Evolutionary conservation across 345 rosid species (phyloP), one percentile per base, ranked within the genome.

Genomic region (Salix suchowensis): DNA sequence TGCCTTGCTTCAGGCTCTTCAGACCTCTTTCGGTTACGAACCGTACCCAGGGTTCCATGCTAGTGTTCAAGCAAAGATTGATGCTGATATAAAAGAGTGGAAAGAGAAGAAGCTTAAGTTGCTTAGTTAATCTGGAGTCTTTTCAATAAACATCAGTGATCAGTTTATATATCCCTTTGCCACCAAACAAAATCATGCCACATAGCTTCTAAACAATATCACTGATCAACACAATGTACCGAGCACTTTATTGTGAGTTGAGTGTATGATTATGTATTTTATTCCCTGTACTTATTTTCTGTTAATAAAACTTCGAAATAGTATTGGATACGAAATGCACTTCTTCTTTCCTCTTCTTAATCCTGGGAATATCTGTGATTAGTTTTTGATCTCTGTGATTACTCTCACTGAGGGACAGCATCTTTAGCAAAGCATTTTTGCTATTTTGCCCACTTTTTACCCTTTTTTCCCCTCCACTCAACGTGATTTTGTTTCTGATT

Each of bases 31-130:
- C 26, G 82, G 87, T 44, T 93, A 95, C 46, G 97, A 93, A 77
- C 98, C 97, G 32, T 93, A 89, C 76, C 92, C 96, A 0, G 98
- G 97, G 61, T 94, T 94, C 67, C 92, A 86, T 52, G 92, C 76
- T 13, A 85, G 77, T 1, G 96, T 94, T 76, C 79, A 75, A 66
- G 90, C 90, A 24, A 89, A 85, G 88, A 84, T 85, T 67, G 87
- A 87, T 13, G 82, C 82, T 55, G 89, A 92, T 40, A 83, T 90
- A 61, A 86, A 88, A 77, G 87, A 87, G 60, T 92, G 84, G 81
- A 65, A 78, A 73, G 89, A 83, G 39, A 87, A 77, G 77, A 88
- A 89, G 75, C 79, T 78, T 67, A 83, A 87, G 80, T 58, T 58
- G 62, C 62, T 9, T n/a, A n/a, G 62, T 58, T 60, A 34, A 72